Evolutionary conservation across 2,329 filamentous ascomycete species (phyloP), one percentile per base, ranked within the genome.

Genomic region (Colletotrichum limetticola): DNA sequence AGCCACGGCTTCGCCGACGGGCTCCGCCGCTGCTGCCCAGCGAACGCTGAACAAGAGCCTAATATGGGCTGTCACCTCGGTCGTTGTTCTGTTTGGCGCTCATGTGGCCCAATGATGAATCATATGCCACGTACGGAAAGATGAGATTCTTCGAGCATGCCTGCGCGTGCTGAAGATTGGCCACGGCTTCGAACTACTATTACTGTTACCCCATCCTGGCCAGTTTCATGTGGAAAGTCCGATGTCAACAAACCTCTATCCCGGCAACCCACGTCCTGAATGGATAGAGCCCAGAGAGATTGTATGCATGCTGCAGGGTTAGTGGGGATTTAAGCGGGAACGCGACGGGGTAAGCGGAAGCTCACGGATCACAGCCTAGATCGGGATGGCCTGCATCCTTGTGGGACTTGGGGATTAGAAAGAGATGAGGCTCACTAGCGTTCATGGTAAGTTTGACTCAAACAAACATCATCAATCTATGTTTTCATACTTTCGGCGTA

Each of bases 1-100:
- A 79, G 78, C 68, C 79, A 78, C 69, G 76, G 79, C 26, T 75
- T 77, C 28, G 75, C 74, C 55, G 79, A 78, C n/a, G 70, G 79
- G 26, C 68, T 80, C 24, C 72, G 75, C 12, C 74, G 69, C 14
- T 68, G 76, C 19, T 30, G 16, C 55, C 14, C 26, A 11, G 5
- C 26, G 19, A 19, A 32, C 8, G 28, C 30, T 30, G 5, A 30
- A 30, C 26, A 30, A 28, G 26, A 6, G 14, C 26, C 55, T 57
- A 14, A n/a, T 35, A 16, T n/a, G 42, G 42, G 42, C 42, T 22
- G 19, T 22, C 42, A 19, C 8, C 19, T 49, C 42, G 19, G 19
- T 49, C 7, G 19, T 49, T 49, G 42, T 49, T n/a, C 42, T 49
- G 19, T 49, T 49, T 11, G 42, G 42, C 42, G 19, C 42, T 49